phyloP scores from a whole-genome alignment of 2,329 filamentous ascomycete species.

The Chaetomium sp. region DNA sequence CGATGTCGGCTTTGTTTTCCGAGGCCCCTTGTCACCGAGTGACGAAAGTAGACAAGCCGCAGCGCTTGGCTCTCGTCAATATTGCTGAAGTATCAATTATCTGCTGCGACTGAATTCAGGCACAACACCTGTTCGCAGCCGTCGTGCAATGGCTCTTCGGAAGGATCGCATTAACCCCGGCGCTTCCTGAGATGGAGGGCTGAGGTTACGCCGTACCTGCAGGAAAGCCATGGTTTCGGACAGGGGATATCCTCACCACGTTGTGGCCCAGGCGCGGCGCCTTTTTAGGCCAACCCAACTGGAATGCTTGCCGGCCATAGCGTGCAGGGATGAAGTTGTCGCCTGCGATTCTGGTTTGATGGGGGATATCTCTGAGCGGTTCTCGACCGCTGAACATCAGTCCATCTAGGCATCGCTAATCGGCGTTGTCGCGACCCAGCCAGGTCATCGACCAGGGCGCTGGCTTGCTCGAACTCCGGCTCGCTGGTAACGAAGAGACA shows the following conservation, averaged over 20 bases:
- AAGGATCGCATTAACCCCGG: neutral
- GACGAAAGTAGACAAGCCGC: neutral
- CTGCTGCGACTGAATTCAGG: constrained; percentile 1
- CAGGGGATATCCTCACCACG: constrained; percentile 10
- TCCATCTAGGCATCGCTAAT: constrained; percentile 14
- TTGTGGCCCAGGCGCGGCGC: constrained; percentile 7
- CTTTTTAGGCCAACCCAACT: constrained; percentile 19
- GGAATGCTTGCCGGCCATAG: constrained; percentile 21
- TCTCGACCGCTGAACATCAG: constrained; percentile 10
- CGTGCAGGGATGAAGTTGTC: constrained; percentile 17
- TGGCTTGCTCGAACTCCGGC: neutral
- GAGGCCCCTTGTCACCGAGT: neutral
- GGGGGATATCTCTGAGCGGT: constrained; percentile 1
- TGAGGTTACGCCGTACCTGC: constrained; percentile 21
- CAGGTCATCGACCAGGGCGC: constrained; percentile 1
- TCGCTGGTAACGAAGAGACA: too few relatives aligned
- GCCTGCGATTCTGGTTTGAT: constrained; percentile 10
- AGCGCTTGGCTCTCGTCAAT: neutral
- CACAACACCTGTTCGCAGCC: neutral
- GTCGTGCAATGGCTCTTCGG: constrained; percentile 9
- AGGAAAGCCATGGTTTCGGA: constrained; percentile 7
- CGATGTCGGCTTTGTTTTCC: too few relatives aligned
- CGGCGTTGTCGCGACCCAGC: constrained; percentile 10
- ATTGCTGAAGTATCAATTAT: too few relatives aligned
- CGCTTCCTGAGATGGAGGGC: constrained; percentile 10